These are phyloP conservation scores for Globisporangium splendens DNA, from an alignment of 352 stramenopile species.

Conservation along the genomic window DNA sequence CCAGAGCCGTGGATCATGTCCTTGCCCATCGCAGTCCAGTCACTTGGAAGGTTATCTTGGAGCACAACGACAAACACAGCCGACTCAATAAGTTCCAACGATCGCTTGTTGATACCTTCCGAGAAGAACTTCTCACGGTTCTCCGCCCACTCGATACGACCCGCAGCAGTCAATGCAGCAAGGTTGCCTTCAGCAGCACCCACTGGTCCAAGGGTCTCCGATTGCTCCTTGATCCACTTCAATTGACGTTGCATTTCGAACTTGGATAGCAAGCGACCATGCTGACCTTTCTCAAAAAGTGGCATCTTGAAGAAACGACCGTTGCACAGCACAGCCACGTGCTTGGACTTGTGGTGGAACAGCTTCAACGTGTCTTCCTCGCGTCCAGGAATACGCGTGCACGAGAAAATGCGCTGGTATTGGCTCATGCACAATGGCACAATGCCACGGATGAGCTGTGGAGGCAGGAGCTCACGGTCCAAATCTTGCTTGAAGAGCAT, in stretches of 20 bases:
- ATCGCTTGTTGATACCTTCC: constrained; percentile 86
- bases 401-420: constrained; percentile 89
- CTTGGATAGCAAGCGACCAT: constrained; percentile 65
- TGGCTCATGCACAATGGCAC: constrained; percentile 90
- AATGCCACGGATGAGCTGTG: constrained; percentile 79
- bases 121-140: constrained; percentile 88
- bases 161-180: constrained; percentile 72
- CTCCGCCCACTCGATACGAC: constrained; percentile 86
- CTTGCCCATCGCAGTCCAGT: constrained; percentile 69
- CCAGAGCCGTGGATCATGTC: constrained; percentile 84
- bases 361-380: constrained; percentile 83
- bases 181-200: constrained; percentile 52
- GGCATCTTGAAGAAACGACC: constrained; percentile 89
- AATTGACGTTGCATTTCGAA: constrained; percentile 83
- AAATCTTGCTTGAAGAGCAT: constrained; percentile 87
- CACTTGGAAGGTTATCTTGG: constrained; percentile 49
- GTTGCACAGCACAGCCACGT: constrained; percentile 84
- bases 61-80: constrained; percentile 78
- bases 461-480: constrained; percentile 77
- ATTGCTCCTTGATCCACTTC: constrained; percentile 59
- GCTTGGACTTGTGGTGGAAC: constrained; percentile 72
- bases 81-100: constrained; percentile 69
- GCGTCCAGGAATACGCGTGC: constrained; percentile 83
- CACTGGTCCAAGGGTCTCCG: constrained; percentile 28
- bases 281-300: constrained; percentile 76